Percentiles rank a stretch among this genome's conserved stretches.
Conservation (phyloP, 139 green algal species). For the Yamagishiella unicocca region DNA sequence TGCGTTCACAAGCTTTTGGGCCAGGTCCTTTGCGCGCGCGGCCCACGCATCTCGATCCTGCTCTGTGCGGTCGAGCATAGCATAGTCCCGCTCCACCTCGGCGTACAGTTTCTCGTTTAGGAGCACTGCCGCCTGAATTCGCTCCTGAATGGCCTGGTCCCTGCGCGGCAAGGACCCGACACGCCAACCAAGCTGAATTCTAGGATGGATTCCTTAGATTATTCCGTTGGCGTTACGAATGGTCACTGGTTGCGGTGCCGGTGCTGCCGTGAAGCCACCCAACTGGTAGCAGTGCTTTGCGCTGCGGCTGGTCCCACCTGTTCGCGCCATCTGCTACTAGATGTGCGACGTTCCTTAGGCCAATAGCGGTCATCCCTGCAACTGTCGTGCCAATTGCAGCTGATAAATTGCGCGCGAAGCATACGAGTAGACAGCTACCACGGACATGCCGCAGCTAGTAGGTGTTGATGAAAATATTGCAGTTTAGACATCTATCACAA, state of each 20-base stretch:
- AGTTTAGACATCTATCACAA: too few relatives aligned
- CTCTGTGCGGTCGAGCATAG: slow-evolving; percentile 37
- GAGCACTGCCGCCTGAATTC: slow-evolving; percentile 56
- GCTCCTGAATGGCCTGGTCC: slow-evolving; percentile 57
- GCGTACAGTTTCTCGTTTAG: slow-evolving; percentile 65
- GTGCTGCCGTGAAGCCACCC: too few relatives aligned
- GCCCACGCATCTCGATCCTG: slow-evolving; percentile 64
- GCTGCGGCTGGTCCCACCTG: not conserved
- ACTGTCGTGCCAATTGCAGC: too few relatives aligned
- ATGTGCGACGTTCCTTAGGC: not conserved
- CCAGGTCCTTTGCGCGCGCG: slow-evolving; percentile 51
- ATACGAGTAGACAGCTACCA: too few relatives aligned
- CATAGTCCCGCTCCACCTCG: slow-evolving; percentile 51
- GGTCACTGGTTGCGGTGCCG: too few relatives aligned
- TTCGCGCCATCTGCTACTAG: not conserved
- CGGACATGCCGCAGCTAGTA: too few relatives aligned
- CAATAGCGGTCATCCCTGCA: not conserved
- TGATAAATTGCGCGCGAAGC: too few relatives aligned
- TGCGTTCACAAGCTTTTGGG: slow-evolving; percentile 43
- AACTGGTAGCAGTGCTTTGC: too few relatives aligned
- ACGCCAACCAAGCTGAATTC: too few relatives aligned
- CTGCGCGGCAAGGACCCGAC: slow-evolving; percentile 12
- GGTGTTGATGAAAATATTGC: too few relatives aligned
- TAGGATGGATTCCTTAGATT: too few relatives aligned
- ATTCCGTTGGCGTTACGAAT: too few relatives aligned